Evolutionary conservation across 768 basidiomycete genomes (phyloP), one percentile per base, ranked within the genome.

Genomic region (Rhodotorula paludigena): DNA sequence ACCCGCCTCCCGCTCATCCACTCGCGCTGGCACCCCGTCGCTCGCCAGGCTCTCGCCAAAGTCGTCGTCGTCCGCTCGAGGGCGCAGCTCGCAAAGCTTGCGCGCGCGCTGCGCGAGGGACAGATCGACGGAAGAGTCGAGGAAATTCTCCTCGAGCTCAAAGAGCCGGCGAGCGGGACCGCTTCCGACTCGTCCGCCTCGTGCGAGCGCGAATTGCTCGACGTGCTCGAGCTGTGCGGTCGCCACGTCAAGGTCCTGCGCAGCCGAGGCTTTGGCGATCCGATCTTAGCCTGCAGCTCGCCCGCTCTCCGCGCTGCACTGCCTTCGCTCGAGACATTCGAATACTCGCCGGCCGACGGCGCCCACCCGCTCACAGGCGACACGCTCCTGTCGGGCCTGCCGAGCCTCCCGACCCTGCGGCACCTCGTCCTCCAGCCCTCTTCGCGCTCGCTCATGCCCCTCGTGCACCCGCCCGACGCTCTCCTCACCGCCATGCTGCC

Each of bases 61-160:
- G 20, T 44, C 38, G 59, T 57, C 39, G 15, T 57, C 38, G 15
- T 66, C 4, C 42, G 47, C 3, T 21, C 60, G 21, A 12, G 5
- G 11, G 15, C 4, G 23, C 65, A 66, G 42, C 2, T 66, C 18
- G 5, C 23, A 10, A 30, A 16, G 39, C 54, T 60, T 15, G 53
- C 38, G n/a, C 28, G 15, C 5, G 59, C 59, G 16, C 36, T 60
- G 9, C 25, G 8, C 38, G 35, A 25, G 0, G 64, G 47, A 0
- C 9, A 4, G 42, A 32, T 56, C 28, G 58, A 45, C 14, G 58
- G 42, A 6, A 49, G 16, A 16, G 55, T 66, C 36, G 54, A 57
- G n/a, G 59, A 66, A 54, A 20, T 66, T 41, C 28, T 66, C 23
- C 25, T 66, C 20, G 54, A 66, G 39, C 23, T 66, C 44, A 66